Conservation (phyloP, 371 early-diverging fungal genomes). For the Saksenaea vasiformis region DNA sequence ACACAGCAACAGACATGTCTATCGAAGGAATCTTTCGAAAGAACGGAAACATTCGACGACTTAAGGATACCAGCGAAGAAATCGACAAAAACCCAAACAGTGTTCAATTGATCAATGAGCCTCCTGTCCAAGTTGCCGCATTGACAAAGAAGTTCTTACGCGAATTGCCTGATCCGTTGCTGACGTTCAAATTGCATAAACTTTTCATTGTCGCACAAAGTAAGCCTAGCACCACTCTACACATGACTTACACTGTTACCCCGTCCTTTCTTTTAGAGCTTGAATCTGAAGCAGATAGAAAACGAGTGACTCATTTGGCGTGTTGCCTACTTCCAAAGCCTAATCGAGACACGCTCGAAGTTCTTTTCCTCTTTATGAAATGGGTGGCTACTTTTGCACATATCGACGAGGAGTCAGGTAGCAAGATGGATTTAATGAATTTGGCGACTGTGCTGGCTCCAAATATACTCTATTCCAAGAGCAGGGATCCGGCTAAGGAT, state of each 20-base stretch:
- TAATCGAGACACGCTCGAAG: conserved; percentile 91
- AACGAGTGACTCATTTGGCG: conserved; percentile 75
- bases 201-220: conserved; percentile 83
- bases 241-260: not conserved
- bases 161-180: conserved; percentile 92
- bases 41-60: conserved; percentile 91
- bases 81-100: conserved; percentile 78
- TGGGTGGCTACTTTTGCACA: conserved; percentile 79
- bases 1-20: conserved; percentile 56
- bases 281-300: conserved; percentile 54
- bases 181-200: conserved; percentile 84
- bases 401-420: conserved; percentile 71
- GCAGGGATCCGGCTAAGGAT: conserved; percentile 65
- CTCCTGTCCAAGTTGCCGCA: conserved; percentile 90
- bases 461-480: conserved; percentile 87
- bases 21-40: conserved; percentile 96
- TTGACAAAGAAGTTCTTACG: conserved; percentile 92
- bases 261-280: conserved; percentile 46
- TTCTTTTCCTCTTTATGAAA: conserved; percentile 81
- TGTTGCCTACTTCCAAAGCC: conserved; percentile 86
- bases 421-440: conserved; percentile 89
- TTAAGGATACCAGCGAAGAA: conserved; percentile 80
- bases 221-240: conserved; percentile 31
- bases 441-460: conserved; percentile 93
- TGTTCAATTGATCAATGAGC: conserved; percentile 65